Conservation (phyloP, 768 basidiomycete genomes). For the Xerocomus potaroensis region DNA sequence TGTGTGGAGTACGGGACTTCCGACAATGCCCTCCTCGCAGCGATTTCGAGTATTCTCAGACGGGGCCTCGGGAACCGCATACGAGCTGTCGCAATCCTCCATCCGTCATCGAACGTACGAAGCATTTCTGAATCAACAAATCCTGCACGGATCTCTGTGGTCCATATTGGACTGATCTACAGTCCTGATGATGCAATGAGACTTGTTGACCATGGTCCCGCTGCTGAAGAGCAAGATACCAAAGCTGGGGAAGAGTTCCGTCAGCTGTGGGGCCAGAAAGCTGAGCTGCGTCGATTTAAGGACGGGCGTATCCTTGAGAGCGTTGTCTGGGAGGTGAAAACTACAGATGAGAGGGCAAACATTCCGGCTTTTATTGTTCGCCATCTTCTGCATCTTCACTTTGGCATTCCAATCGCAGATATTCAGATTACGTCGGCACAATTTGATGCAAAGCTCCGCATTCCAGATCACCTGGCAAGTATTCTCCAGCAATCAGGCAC, state of each 20-base stretch:
- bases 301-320: constrained; percentile 90
- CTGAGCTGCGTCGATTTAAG: constrained; percentile 92
- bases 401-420: constrained; percentile 53
- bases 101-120: constrained; percentile 42
- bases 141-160: constrained; percentile 40
- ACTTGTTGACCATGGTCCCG: constrained; percentile 89
- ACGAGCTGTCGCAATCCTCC: constrained; percentile 59
- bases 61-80: constrained; percentile 73
- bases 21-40: constrained; percentile 50
- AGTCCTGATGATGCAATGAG: constrained; percentile 70
- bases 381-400: constrained; percentile 74
- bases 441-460: constrained; percentile 55
- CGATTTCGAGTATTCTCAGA: constrained; percentile 47
- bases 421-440: constrained; percentile 54
- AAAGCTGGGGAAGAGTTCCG: constrained; percentile 59
- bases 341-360: constrained; percentile 71
- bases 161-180: constrained; percentile 75
- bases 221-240: constrained; percentile 58
- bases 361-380: constrained; percentile 72
- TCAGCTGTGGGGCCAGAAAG: constrained; percentile 86
- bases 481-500: constrained; percentile 34
- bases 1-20: constrained; percentile 54
- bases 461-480: constrained; percentile 51
- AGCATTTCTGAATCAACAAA: constrained; percentile 54
- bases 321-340: constrained; percentile 93